phyloP scores from a whole-genome alignment of 1,284 basidiomycete genomes.

The Coriolopsis trogii region DNA sequence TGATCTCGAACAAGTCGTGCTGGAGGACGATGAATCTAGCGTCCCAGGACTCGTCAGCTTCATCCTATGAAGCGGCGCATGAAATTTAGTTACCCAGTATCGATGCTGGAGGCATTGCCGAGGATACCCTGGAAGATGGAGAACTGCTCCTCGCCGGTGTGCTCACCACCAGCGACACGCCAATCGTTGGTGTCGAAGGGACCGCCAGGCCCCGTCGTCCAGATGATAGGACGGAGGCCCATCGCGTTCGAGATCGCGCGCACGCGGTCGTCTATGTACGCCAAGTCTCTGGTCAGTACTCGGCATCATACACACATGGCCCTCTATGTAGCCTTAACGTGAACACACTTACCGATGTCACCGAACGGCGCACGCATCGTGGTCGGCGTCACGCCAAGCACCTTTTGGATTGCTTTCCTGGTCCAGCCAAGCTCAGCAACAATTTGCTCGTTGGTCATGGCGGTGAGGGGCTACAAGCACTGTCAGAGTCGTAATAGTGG shows the following conservation, averaged over 20 bases:
- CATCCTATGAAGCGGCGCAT: not conserved
- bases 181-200: constrained; percentile 90
- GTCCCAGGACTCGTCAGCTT: constrained; percentile 30
- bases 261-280: constrained; percentile 77
- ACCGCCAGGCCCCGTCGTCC: constrained; percentile 65
- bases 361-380: constrained; percentile 58
- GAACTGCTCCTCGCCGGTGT: constrained; percentile 59
- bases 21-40: constrained; percentile 86
- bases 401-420: constrained; percentile 77
- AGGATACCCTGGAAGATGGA: constrained; percentile 65
- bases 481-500: not conserved
- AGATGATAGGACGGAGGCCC: constrained; percentile 81
- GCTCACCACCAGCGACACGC: constrained; percentile 75
- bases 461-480: constrained; percentile 65
- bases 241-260: constrained; percentile 83
- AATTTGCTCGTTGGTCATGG: constrained; percentile 83
- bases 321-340: too few species aligned
- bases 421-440: constrained; percentile 96
- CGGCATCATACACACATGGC: too few species aligned
- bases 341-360: constrained; percentile 39
- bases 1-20: constrained; percentile 86
- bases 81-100: constrained; percentile 49
- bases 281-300: not conserved
- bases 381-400: constrained; percentile 81
- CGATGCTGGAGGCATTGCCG: constrained; percentile 55